Percentiles rank a stretch among this genome's conserved stretches.
These are phyloP conservation scores for Helotiales sp. DNA, from an alignment of 2,329 filamentous ascomycete genomes.

Conservation along the genomic window DNA sequence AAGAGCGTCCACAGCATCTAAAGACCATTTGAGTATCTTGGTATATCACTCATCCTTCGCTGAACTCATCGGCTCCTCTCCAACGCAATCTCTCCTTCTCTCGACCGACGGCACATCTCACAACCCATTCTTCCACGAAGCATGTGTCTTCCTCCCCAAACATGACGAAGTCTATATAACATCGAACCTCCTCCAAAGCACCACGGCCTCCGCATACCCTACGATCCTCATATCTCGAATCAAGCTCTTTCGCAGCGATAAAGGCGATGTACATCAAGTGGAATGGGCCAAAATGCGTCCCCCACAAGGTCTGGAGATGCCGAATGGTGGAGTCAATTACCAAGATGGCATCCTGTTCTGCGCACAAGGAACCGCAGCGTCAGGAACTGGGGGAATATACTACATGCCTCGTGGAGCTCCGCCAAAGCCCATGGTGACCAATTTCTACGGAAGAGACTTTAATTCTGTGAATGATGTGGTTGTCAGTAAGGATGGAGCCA, in stretches of 20 bases:
- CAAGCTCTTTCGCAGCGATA: constrained; percentile 33
- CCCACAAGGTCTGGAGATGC: constrained; percentile 46
- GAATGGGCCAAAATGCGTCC: constrained; percentile 37
- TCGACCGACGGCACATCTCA: constrained; percentile 41
- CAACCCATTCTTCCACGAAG: constrained; percentile 48
- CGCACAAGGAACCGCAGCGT: constrained; percentile 38
- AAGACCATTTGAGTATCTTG: constrained; percentile 36
- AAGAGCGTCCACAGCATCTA: constrained; percentile 20
- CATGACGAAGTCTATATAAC: constrained; percentile 46
- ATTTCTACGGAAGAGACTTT: constrained; percentile 46
- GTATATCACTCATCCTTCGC: constrained; percentile 41
- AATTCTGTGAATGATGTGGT: constrained; percentile 48
- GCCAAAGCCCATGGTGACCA: constrained; percentile 39
- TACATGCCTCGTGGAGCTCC: constrained; percentile 28
- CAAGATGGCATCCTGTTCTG: constrained; percentile 43
- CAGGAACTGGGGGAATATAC: constrained; percentile 30
- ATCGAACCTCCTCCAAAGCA: constrained; percentile 43
- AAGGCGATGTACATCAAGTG: constrained; percentile 33
- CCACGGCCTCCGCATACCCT: constrained; percentile 40
- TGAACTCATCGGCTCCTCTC: constrained; percentile 36
- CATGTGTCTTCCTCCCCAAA: constrained; percentile 43
- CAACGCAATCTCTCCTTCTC: constrained; percentile 43
- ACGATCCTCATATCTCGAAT: constrained; percentile 48
- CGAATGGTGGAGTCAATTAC: constrained; percentile 44
- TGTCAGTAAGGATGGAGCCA: constrained; percentile 39